Evolutionary conservation across 345 rosid species (phyloP).

Genomic region (rapeseed (Brassica napus)): DNA sequence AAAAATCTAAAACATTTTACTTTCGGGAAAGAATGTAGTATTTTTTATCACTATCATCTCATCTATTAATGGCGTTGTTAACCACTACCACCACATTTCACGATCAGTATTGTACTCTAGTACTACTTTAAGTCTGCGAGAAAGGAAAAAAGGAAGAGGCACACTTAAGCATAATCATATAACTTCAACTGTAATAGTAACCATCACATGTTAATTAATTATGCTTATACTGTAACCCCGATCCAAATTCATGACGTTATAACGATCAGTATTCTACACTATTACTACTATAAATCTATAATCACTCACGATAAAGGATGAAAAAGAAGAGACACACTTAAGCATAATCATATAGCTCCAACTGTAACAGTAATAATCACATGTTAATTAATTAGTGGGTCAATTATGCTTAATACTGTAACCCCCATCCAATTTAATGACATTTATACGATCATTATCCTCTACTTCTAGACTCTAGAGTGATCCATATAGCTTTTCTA

Average conservation of each 20-base stretch:
- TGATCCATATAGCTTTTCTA: constrained; percentile 1
- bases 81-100: constrained; percentile 15
- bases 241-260: constrained; percentile 14
- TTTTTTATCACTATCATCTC: constrained; percentile 10
- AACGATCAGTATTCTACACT: constrained; percentile 21
- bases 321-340: constrained; percentile 6
- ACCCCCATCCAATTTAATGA: constrained; percentile 25
- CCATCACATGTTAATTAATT: constrained; percentile 16
- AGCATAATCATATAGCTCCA: constrained; percentile 31
- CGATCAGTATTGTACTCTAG: constrained; percentile 10
- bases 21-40: too few species aligned
- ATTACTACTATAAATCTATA: background rate
- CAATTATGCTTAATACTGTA: constrained; percentile 18
- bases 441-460: constrained; percentile 17
- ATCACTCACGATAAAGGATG: background rate
- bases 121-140: background rate
- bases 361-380: constrained; percentile 22
- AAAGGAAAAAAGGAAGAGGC: background rate
- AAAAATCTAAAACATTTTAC: too few species aligned
- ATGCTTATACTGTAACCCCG: constrained; percentile 31
- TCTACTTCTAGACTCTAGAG: background rate
- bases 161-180: constrained; percentile 30
- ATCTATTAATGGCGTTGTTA: constrained; percentile 1
- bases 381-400: constrained; percentile 11
- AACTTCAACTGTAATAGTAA: constrained; percentile 16